Base-by-base conservation (phyloP, 2,329 filamentous ascomycete species). In the Fusarium sp. region DNA sequence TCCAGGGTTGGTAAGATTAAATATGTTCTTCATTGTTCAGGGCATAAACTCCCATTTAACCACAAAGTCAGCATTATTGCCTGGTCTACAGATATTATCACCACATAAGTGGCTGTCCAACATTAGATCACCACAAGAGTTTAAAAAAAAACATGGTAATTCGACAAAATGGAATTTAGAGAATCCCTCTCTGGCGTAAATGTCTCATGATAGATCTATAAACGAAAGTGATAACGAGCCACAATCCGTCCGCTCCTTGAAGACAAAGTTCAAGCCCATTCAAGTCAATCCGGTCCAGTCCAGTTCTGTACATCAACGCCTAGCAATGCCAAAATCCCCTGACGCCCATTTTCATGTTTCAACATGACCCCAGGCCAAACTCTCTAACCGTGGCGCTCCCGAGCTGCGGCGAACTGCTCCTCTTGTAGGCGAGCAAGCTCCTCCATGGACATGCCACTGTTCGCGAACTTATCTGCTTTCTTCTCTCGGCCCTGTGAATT, bases 401-500 rank as follows among this genome's bases (percentile, higher is more conserved):
- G 75, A 9, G 94, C 94, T 59, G 89, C 90, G 41, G 91, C 90
- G 80, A 99, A 98, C 71, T 97, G 88, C 78, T 97, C 94, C 78
- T 96, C 91, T 77, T 99, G 96, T 75, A 97, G 88, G 47, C 90
- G 87, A 58, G 96, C 88, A 47, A 99, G 85, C 79, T 99, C 92
- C 72, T 97, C 96, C 76, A 97, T 90, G 1, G 92, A 92, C 82
- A 98, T 86, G 53, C 95, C 95, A 76, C 94, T 97, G 77, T 96
- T 91, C 74, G 97, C 95, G 75, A 98, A 94, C 82, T 98, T 98
- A 80, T 94, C 97, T 69, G 94, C 91, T 80, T 97, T 97, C 85
- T 97, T 97, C 81, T 99, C 96, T 46, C 95, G 91, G 29, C 91
- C 93, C 93, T 97, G 63, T 8, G 3, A 25, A 9, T 17, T 18